Evolutionary conservation across 495 filamentous ascomycete genomes (phyloP), one percentile per base, ranked within the genome.

Genomic region (Penicillium manginii): DNA sequence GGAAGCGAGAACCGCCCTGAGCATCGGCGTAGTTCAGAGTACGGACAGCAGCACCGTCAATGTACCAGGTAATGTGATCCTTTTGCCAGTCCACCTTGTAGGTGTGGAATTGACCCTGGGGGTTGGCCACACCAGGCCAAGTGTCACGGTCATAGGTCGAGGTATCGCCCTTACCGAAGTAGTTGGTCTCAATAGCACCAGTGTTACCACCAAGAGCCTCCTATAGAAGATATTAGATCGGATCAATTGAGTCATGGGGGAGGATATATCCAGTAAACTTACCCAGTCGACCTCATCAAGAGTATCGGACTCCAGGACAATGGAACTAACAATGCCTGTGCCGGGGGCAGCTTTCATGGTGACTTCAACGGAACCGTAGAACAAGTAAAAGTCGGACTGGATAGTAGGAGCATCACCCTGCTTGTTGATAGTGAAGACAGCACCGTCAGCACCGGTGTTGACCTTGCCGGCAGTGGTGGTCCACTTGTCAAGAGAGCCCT

Each of bases 261-360:
- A 6, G 23, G 6, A 29, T 29, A 8, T 29, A 8, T 53, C 47
- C 15, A 1, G 35, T 23, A 12, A 29, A 48, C 18, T 45, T 75
- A 92, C 85, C 85, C 92, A 93, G 75, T 97, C 94, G 66, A 98
- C 89, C 78, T 98, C 94, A 72, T 98, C 94, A n/a, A 97, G 82
- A 61, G 86, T 84, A 73, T 96, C 92, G 4, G 93, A 97, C 67
- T 93, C 85, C 49, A 98, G 74, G 7, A 97, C 91, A 52, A 93
- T 80, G 14, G 86, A 90, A 77, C 88, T 83, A 68, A 96, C 85
- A 58, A 96, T 86, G 59, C 92, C 92, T 15, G 74, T 77, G 18
- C 92, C 92, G 5, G 76, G 73, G 8, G 92, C 84, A 10, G 88
- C 85, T 76, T 92, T 87, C 80, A 92, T 82, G 54, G 76, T 78